A percentile compares a stretch with the other conserved stretches of the same genome.
Evolutionary conservation across 1,284 basidiomycete genomes (phyloP).

Genomic region (Serendipita sp.): DNA sequence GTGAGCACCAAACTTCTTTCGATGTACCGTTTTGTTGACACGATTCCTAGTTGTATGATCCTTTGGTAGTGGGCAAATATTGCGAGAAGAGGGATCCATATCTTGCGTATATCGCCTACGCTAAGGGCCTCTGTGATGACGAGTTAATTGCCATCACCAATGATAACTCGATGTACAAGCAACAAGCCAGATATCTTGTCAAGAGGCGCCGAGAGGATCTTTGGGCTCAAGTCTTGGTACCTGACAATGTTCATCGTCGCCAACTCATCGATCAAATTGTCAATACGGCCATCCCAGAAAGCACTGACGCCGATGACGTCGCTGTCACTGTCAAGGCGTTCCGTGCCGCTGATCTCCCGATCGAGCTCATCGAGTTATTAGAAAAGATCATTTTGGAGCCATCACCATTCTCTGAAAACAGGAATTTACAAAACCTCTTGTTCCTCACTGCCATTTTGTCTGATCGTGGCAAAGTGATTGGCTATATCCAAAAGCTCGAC

Average conservation of each 20-base stretch:
- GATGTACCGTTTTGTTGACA: slow-evolving; percentile 7
- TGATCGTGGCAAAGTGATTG: slow-evolving; percentile 97
- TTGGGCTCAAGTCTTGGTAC: slow-evolving; percentile 87
- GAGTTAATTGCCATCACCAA: slow-evolving; percentile 96
- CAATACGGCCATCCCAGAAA: slow-evolving; percentile 91
- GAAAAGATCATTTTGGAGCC: slow-evolving; percentile 98
- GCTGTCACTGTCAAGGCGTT: slow-evolving; percentile 98
- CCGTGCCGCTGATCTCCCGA: slow-evolving; percentile 91
- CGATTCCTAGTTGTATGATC: slow-evolving; percentile 69
- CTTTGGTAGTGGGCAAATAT: slow-evolving; percentile 94
- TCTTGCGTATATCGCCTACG: slow-evolving; percentile 97
- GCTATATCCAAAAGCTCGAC: slow-evolving; percentile 94
- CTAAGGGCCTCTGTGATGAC: slow-evolving; percentile 98
- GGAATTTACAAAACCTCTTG: slow-evolving; percentile 86
- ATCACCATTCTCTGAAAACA: slow-evolving; percentile 96
- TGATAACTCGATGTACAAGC: slow-evolving; percentile 99
- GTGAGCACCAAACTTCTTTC: slow-evolving; percentile 29
- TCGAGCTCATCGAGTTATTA: slow-evolving; percentile 92
- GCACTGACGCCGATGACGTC: slow-evolving; percentile 96
- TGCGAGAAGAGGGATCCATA: slow-evolving; percentile 98
- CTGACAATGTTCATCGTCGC: slow-evolving; percentile 86
- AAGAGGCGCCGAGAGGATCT: slow-evolving; percentile 92
- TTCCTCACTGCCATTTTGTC: slow-evolving; percentile 93
- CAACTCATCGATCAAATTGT: slow-evolving; percentile 93
- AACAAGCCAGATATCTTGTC: slow-evolving; percentile 95